phyloP scores from a whole-genome alignment of 2,329 filamentous ascomycete species.

The Gaeumannomyces tritici region DNA sequence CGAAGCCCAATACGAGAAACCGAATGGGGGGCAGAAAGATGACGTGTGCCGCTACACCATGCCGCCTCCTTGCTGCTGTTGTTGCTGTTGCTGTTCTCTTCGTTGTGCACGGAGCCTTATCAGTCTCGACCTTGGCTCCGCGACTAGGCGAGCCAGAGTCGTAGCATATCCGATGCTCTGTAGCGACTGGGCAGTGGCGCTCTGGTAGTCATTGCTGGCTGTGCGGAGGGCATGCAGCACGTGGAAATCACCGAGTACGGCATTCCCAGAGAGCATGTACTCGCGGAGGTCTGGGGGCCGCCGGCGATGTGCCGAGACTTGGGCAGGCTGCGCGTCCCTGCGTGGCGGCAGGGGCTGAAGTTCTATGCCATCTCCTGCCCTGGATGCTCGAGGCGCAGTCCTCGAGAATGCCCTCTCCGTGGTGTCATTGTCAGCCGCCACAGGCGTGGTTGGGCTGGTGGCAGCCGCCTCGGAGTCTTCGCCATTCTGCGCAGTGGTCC shows the following conservation, averaged over 20 bases:
- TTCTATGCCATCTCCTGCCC: constrained; percentile 27
- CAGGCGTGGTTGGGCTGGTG: constrained; percentile 13
- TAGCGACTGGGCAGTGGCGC: constrained; percentile 39
- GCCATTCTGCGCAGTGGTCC: constrained; percentile 6
- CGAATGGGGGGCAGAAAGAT: background rate
- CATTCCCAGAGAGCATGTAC: constrained; percentile 44
- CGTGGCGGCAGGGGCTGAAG: constrained; percentile 26
- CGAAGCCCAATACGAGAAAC: background rate
- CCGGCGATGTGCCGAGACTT: constrained; percentile 12
- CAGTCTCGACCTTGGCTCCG: constrained; percentile 28
- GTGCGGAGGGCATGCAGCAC: constrained; percentile 38
- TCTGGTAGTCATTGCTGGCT: constrained; percentile 35
- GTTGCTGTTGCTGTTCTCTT: constrained; percentile 9
- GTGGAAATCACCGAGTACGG: constrained; percentile 42
- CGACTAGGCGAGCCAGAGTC: constrained; percentile 41
- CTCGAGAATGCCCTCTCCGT: constrained; percentile 44
- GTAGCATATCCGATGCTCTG: constrained; percentile 46
- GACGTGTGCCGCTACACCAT: background rate
- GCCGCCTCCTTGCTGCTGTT: background rate
- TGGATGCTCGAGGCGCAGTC: constrained; percentile 17
- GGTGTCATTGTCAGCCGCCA: constrained; percentile 30
- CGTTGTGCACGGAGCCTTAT: constrained; percentile 18
- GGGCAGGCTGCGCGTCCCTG: constrained; percentile 15
- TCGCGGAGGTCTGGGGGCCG: constrained; percentile 30
- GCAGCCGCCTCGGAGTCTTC: constrained; percentile 10